Evolutionary conservation across 441 rosid genomes (phyloP).

Genomic region (Monsonia emarginata): DNA sequence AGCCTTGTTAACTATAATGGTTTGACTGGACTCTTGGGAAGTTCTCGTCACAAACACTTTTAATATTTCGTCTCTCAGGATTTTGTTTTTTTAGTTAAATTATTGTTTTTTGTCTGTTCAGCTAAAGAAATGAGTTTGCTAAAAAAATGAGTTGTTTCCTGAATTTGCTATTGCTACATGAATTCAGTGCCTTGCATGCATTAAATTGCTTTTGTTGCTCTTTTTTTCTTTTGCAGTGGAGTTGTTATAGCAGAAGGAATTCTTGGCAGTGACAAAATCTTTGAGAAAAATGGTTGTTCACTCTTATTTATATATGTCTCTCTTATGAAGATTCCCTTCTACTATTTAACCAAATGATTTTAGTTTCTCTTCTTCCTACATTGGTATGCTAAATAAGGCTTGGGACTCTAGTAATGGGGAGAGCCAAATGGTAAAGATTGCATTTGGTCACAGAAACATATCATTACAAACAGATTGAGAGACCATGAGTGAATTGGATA

Average conservation of each 20-base stretch:
- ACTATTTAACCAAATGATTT: not conserved
- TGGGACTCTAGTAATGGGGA: not conserved
- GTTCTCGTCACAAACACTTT: not conserved
- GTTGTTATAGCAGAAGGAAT: slow-evolving; percentile 80
- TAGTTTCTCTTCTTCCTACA: not conserved
- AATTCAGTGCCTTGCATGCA: slow-evolving; percentile 6
- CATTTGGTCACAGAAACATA: slow-evolving; percentile 1
- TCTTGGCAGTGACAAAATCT: slow-evolving; percentile 34
- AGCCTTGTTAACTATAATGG: not conserved
- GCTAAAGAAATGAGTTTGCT: not conserved
- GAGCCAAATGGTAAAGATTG: not conserved
- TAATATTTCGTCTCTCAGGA: not conserved
- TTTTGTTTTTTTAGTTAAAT: not conserved
- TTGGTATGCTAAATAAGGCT: not conserved
- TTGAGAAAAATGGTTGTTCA: slow-evolving; percentile 43
- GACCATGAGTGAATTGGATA: not conserved
- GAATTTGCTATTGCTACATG: slow-evolving; percentile 3
- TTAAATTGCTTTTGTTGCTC: slow-evolving; percentile 11
- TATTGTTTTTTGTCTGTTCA: not conserved
- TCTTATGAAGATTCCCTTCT: not conserved
- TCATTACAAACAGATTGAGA: not conserved
- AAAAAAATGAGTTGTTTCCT: not conserved
- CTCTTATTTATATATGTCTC: slow-evolving; percentile 2
- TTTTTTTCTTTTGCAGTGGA: slow-evolving; percentile 57
- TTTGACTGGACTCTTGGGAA: not conserved